Conservation (phyloP, 129 eudicot genomes). For the Cynara cardunculus region DNA sequence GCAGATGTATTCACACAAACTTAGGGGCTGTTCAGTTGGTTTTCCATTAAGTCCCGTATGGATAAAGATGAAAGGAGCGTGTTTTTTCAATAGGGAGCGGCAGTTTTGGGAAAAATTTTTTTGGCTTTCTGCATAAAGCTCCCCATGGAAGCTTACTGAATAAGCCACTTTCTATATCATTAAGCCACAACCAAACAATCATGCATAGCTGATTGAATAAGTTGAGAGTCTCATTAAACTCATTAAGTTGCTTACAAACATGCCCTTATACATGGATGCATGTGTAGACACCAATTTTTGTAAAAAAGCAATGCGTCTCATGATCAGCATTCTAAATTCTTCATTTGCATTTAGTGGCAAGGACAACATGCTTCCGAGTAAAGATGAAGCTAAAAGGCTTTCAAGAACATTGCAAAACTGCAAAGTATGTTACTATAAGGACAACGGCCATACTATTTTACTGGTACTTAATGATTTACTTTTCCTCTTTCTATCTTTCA, state of each 20-base stretch:
- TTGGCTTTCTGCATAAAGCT: too few relatives aligned
- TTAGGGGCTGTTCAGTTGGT: too few relatives aligned
- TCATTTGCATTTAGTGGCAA: constrained; percentile 60
- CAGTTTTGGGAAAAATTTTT: too few relatives aligned
- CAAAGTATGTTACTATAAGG: constrained; percentile 54
- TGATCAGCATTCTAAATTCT: constrained; percentile 1
- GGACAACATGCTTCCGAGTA: constrained; percentile 77
- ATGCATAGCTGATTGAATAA: too few relatives aligned
- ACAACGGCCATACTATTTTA: constrained; percentile 73
- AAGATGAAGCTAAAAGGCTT: constrained; percentile 76
- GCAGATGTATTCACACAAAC: not conserved
- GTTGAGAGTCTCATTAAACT: too few relatives aligned
- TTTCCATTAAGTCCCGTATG: too few relatives aligned
- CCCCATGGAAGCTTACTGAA: too few relatives aligned
- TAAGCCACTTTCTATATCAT: too few relatives aligned
- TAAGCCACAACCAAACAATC: too few relatives aligned
- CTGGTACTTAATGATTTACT: constrained; percentile 47
- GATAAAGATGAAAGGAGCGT: too few relatives aligned
- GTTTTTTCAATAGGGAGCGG: too few relatives aligned
- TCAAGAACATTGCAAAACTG: constrained; percentile 51
- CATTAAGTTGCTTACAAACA: too few relatives aligned
- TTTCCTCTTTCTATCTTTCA: not conserved
- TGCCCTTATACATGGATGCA: not conserved
- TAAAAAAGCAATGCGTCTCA: not conserved
- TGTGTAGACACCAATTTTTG: not conserved